Percentiles rank a stretch among this genome's conserved stretches.
These are phyloP conservation scores for Botrytis byssoidea DNA, from an alignment of 2,329 filamentous ascomycete genomes.

Conservation along the genomic window DNA sequence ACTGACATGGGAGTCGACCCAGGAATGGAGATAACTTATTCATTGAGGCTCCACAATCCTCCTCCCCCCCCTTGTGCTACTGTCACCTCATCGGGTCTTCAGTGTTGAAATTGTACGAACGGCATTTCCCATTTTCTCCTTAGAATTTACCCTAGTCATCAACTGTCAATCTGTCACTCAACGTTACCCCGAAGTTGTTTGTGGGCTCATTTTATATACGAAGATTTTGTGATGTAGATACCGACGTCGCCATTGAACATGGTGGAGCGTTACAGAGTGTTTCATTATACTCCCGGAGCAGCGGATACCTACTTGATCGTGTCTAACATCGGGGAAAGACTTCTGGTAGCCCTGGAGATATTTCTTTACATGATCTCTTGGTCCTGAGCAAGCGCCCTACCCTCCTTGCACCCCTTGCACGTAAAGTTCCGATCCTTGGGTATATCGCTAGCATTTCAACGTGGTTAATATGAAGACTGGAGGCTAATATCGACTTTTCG, in stretches of 20 bases:
- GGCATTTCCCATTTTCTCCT: not conserved
- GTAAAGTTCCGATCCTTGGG: slow-evolving; percentile 14
- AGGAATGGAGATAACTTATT: slow-evolving; percentile 11
- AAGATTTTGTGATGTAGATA: not conserved
- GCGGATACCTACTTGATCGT: slow-evolving; percentile 23
- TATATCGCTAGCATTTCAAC: slow-evolving; percentile 1
- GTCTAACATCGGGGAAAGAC: slow-evolving; percentile 19
- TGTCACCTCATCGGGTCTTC: slow-evolving; percentile 8
- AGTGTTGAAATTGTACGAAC: not conserved
- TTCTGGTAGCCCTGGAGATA: not conserved
- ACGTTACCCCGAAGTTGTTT: not conserved
- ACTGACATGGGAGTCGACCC: slow-evolving; percentile 14
- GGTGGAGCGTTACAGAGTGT: slow-evolving; percentile 19
- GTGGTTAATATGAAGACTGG: not conserved
- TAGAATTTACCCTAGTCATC: not conserved
- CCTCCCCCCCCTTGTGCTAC: not conserved
- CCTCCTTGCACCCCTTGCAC: not conserved
- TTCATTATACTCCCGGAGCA: slow-evolving; percentile 21
- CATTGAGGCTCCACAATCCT: slow-evolving; percentile 19
- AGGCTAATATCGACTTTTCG: not conserved
- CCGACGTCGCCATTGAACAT: slow-evolving; percentile 3
- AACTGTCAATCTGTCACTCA: slow-evolving; percentile 16
- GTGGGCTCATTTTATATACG: slow-evolving; percentile 3
- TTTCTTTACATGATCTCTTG: slow-evolving; percentile 6
- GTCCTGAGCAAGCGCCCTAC: not conserved